Percentiles rank a stretch among this genome's conserved stretches.
phyloP scores from a whole-genome alignment of 371 early-diverging fungal species.

The Blakeslea trispora region DNA sequence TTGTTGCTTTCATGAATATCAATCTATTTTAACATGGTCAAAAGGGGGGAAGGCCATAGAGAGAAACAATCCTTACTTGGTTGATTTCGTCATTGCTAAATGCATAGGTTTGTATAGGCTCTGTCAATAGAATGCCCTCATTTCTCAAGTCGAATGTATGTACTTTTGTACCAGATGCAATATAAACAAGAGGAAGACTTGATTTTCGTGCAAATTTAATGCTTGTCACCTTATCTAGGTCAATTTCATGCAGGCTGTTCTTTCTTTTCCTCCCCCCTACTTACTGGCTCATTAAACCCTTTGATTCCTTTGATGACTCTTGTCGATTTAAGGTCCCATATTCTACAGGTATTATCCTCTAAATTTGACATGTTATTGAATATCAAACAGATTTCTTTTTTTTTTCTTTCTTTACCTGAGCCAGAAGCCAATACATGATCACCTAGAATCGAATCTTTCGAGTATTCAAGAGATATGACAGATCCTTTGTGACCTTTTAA shows the following conservation, averaged over 20 bases:
- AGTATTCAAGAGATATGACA: slow-evolving; percentile 25
- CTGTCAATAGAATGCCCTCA: slow-evolving; percentile 28
- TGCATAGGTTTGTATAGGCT: slow-evolving; percentile 28
- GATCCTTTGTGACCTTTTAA: slow-evolving; percentile 29
- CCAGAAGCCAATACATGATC: slow-evolving; percentile 30
- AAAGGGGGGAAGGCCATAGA: background rate
- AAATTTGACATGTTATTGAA: background rate
- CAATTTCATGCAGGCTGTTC: background rate
- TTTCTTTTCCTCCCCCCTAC: background rate
- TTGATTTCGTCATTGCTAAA: slow-evolving; percentile 52
- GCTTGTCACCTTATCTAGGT: slow-evolving; percentile 31
- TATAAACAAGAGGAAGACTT: slow-evolving; percentile 27
- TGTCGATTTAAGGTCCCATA: slow-evolving; percentile 40
- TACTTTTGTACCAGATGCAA: slow-evolving; percentile 44
- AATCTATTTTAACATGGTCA: slow-evolving; percentile 28
- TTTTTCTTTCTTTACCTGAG: slow-evolving; percentile 20
- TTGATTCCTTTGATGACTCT: slow-evolving; percentile 38
- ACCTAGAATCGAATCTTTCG: slow-evolving; percentile 20
- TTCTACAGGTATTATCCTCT: slow-evolving; percentile 51
- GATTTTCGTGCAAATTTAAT: slow-evolving; percentile 39
- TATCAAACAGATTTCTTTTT: background rate
- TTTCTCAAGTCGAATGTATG: slow-evolving; percentile 41
- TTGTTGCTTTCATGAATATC: slow-evolving; percentile 43
- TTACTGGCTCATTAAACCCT: slow-evolving; percentile 34
- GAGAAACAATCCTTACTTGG: slow-evolving; percentile 19